These are phyloP conservation scores for Zygotorulaspora sp. DNA, from an alignment of 805 yeast genomes.

Conservation along the genomic window DNA sequence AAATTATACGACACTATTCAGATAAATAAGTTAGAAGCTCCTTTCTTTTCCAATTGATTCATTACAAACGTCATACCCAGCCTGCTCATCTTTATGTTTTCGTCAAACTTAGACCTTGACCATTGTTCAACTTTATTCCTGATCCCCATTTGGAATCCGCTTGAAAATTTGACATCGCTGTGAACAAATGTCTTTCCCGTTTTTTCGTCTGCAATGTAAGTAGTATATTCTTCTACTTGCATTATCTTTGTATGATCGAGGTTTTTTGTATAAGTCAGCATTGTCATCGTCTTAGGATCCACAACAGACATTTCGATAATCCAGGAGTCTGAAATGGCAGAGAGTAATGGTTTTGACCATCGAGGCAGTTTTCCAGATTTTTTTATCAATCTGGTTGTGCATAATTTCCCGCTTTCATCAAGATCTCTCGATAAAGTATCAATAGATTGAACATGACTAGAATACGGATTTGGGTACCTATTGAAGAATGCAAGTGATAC, in stretches of 20 bases:
- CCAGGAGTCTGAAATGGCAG: constrained; percentile 68
- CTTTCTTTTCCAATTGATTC: constrained; percentile 48
- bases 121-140: constrained; percentile 75
- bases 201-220: constrained; percentile 41
- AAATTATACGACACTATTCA: no score
- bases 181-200: constrained; percentile 43
- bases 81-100: constrained; percentile 60
- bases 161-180: constrained; percentile 62
- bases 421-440: constrained; percentile 66
- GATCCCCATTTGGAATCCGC: constrained; percentile 55
- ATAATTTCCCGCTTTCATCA: constrained; percentile 58
- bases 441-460: constrained; percentile 76
- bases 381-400: constrained; percentile 66
- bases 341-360: constrained; percentile 73
- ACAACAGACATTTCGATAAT: constrained; percentile 73
- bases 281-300: constrained; percentile 50
- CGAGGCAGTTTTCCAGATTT: constrained; percentile 78
- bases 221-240: constrained; percentile 71
- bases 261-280: constrained; percentile 73
- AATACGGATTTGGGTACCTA: constrained; percentile 70
- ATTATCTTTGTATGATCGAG: constrained; percentile 77
- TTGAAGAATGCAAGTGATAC: constrained; percentile 74
- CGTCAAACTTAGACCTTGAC: constrained; percentile 67
- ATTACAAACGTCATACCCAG: constrained; percentile 75
- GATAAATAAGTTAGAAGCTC: constrained; percentile 3